Evolutionary conservation across 805 yeast genomes (phyloP).

Genomic region (Wickerhamiella qilinensis): DNA sequence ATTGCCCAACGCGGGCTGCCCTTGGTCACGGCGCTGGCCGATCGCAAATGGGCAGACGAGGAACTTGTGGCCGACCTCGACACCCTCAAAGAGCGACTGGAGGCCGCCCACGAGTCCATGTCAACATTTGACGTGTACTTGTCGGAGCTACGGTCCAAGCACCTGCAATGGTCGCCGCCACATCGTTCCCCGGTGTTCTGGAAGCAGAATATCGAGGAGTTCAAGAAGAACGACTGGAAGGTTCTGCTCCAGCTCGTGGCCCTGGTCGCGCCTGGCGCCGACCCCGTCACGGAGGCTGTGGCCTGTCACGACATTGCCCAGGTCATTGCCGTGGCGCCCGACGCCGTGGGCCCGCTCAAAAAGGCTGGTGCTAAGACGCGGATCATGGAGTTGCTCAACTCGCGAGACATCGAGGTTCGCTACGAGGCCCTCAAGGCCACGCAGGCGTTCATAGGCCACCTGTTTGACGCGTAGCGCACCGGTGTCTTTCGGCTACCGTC

Average conservation of each 20-base stretch:
- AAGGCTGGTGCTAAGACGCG: slow-evolving; percentile 51
- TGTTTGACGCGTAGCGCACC: slow-evolving; percentile 29
- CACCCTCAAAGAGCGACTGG: slow-evolving; percentile 40
- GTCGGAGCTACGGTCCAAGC: slow-evolving; percentile 66
- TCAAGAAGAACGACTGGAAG: slow-evolving; percentile 66
- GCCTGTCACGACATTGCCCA: slow-evolving; percentile 52
- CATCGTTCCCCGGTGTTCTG: slow-evolving; percentile 81
- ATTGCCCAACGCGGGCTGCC: slow-evolving; percentile 63
- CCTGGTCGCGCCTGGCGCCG: slow-evolving; percentile 19
- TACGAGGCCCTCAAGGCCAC: slow-evolving; percentile 92
- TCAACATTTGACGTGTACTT: slow-evolving; percentile 87
- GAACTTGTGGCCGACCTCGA: slow-evolving; percentile 66
- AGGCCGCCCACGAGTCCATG: slow-evolving; percentile 57
- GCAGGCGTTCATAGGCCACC: slow-evolving; percentile 80
- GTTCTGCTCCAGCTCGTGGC: slow-evolving; percentile 44
- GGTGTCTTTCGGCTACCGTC: too few species aligned
- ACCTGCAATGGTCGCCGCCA: slow-evolving; percentile 79
- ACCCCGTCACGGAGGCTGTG: slow-evolving; percentile 32
- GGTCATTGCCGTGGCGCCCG: slow-evolving; percentile 46
- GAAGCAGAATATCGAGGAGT: slow-evolving; percentile 62
- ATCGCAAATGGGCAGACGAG: slow-evolving; percentile 88
- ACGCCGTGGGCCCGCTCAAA: slow-evolving; percentile 36
- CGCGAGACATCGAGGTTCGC: slow-evolving; percentile 71
- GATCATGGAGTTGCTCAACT: slow-evolving; percentile 71
- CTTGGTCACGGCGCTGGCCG: slow-evolving; percentile 50